Base-by-base conservation (phyloP, 345 rosid species). In the Odontarrhena argentea region DNA sequence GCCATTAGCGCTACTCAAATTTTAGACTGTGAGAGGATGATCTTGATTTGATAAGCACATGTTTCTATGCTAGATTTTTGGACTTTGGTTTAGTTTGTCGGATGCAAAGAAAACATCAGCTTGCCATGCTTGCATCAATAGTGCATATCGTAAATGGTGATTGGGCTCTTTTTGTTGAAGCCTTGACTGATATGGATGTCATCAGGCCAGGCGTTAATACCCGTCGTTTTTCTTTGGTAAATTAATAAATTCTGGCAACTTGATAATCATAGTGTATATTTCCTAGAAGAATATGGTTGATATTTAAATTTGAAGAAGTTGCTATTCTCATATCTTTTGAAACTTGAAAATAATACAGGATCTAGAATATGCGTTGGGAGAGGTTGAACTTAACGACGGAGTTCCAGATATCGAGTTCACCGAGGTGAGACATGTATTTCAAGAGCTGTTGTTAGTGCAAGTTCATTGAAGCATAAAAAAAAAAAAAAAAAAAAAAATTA, bases 361-460 rank as follows among this genome's bases (percentile, higher is more conserved):
- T 78, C 81, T 92, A 81, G 96, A 92, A 74, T 82, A 77, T 79
- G 82, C 91, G 14, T 73, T 87, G 77, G 98, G 91, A 57, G 94
- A 85, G 77, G 93, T 89, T 60, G 81, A 89, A 71, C 81, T 86
- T 74, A 84, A 65, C 61, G 87, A 87, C 51, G 94, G 97, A 66
- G 85, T 92, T 71, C 96, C 97, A 78, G 90, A 89, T 85, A 83
- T 92, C 67, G 91, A 92, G 73, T 92, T 92, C 84, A 92, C 93
- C 69, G 76, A 85, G 85, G 98, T 89, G 77, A 89, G 91, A 44
- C 61, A 51, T 14, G 46, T 58, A 32, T 57, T 50, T 32, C 9
- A 36, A 13, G 56, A 62, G 71, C 38, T n/a, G 28, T 57, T 48
- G 38, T 46, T 63, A 71, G 18, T 63, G 37, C 46, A 56, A 36